phyloP scores from a whole-genome alignment of 208 protist genomes.

The Eutreptiella sp. region DNA sequence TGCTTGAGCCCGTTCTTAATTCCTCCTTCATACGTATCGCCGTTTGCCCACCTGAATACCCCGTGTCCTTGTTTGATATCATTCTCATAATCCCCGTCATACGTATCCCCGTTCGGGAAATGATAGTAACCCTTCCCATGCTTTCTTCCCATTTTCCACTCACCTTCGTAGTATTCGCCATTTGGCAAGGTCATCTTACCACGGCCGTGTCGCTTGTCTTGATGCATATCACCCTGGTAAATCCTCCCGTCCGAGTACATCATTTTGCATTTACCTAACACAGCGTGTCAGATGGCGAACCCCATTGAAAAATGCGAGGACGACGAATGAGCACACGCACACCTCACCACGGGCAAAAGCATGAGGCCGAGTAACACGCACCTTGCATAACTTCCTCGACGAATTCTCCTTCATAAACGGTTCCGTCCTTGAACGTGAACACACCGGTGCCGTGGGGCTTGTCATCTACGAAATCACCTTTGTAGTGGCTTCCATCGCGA shows the following conservation, averaged over 20 bases:
- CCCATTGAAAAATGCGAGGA: no score
- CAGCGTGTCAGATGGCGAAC: no score
- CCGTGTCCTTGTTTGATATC: slow-evolving; percentile 65
- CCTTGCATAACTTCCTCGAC: no score
- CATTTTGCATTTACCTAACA: slow-evolving; percentile 60
- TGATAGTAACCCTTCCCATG: slow-evolving; percentile 64
- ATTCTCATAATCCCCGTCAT: slow-evolving; percentile 56
- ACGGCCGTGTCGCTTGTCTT: slow-evolving; percentile 59
- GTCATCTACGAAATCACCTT: neutral
- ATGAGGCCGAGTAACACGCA: no score
- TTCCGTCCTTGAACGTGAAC: slow-evolving; percentile 53
- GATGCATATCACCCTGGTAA: slow-evolving; percentile 60
- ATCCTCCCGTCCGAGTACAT: slow-evolving; percentile 50
- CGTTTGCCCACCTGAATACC: slow-evolving; percentile 52
- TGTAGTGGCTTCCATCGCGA: no score
- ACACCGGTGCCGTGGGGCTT: slow-evolving; percentile 42
- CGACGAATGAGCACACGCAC: no score
- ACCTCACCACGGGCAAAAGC: no score
- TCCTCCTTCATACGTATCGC: slow-evolving; percentile 48
- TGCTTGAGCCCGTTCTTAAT: slow-evolving; percentile 70
- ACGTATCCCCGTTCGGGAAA: slow-evolving; percentile 73
- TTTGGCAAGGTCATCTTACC: slow-evolving; percentile 68
- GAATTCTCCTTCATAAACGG: slow-evolving; percentile 60
- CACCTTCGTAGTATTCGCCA: slow-evolving; percentile 73
- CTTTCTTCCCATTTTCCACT: slow-evolving; percentile 61